Base-by-base conservation (phyloP, 805 yeast species). In the Schizosaccharomyces japonicus region DNA sequence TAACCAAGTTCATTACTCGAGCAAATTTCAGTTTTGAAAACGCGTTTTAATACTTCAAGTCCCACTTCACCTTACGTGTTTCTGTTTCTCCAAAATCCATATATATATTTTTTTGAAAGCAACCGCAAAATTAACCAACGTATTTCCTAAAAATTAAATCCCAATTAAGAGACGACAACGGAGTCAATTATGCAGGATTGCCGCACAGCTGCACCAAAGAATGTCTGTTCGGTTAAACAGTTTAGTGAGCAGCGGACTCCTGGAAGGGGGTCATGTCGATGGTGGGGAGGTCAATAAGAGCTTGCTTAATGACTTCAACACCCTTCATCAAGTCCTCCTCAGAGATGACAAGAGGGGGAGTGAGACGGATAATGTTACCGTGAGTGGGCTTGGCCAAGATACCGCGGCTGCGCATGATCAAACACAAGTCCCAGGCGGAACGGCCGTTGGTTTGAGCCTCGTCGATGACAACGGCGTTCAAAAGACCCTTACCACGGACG, bases 361-460 rank as follows among this genome's bases (percentile, higher is more conserved):
- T 95, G 61, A 87, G 69, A 68, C 96, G 78, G 60, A 87, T 85
- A 57, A 87, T 85, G 63, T 84, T 79, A 56, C 84, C 94, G 61
- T 87, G 96, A 1, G 96, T 85, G 54, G 95, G 96, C 66, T 85
- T 87, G 52, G 96, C 95, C 58, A 85, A 68, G 13, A 87, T 79
- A 50, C 96, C 96, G 51, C 74, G 67, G 48, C 80, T 75, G 64
- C 80, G 83, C 90, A 87, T 78, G 56, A 81, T 65, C 56, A 87
- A 61, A 66, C 96, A 87, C 54, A 87, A 69, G 60, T 87, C 95
- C 96, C 96, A 87, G 3, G 96, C 95, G 27, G 90, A 70, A 62
- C 85, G 76, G 51, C 94, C 95, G 58, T 76, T 76, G 51, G 94
- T 75, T 65, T 78, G 80, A 40, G 75, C 53, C 48, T 79, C 74